These are phyloP conservation scores for Chlorella sp. DNA, from an alignment of 139 green algal genomes.

Conservation along the genomic window DNA sequence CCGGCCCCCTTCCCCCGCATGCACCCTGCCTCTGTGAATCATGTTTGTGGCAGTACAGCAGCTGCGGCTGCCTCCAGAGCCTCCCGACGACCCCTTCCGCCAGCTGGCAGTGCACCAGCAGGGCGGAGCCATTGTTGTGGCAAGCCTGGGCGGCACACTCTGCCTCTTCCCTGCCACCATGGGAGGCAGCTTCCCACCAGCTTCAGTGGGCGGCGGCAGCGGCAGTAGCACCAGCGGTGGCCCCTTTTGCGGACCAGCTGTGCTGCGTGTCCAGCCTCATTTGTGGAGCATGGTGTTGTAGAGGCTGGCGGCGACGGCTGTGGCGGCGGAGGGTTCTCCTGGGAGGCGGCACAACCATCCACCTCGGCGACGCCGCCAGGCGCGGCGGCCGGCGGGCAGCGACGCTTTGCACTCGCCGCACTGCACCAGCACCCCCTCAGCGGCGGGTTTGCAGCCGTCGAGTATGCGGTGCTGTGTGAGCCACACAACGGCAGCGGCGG, in stretches of 20 bases:
- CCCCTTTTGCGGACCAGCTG: background rate
- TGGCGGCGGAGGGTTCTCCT: background rate
- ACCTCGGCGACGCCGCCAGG: background rate
- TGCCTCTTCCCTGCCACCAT: background rate
- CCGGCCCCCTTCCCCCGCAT: background rate
- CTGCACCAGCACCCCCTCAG: slow-evolving; percentile 3
- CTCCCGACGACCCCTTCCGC: background rate
- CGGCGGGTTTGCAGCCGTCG: background rate
- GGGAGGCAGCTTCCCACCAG: background rate
- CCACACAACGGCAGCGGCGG: background rate
- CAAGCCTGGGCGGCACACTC: background rate
- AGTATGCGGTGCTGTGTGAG: background rate
- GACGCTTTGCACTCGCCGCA: background rate
- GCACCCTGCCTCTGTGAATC: background rate
- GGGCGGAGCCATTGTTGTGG: background rate
- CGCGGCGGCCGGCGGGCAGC: background rate
- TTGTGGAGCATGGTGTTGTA: background rate
- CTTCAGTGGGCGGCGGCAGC: background rate
- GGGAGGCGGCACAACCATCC: background rate
- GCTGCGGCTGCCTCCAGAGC: background rate
- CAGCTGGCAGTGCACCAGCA: slow-evolving; percentile 18
- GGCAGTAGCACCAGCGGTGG: background rate
- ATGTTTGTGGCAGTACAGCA: slow-evolving; percentile 28
- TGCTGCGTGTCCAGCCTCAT: background rate
- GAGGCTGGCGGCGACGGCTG: background rate